Evolutionary conservation across 2,329 filamentous ascomycete genomes (phyloP).

Genomic region (Colletotrichum lini): DNA sequence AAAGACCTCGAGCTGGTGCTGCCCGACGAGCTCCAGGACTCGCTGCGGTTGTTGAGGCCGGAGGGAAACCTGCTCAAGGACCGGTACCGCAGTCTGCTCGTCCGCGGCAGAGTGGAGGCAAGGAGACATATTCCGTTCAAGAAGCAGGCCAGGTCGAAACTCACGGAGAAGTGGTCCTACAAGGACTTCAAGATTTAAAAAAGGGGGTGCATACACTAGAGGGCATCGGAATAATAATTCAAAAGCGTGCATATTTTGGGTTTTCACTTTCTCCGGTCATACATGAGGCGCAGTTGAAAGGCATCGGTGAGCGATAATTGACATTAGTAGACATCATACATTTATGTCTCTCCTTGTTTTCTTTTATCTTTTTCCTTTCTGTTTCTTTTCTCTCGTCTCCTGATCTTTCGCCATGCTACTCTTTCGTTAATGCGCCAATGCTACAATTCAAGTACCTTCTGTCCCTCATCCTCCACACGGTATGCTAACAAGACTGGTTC

Average conservation of each 20-base stretch:
- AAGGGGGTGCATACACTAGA: background rate
- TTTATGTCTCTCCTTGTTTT: background rate
- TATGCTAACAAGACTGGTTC: conserved; percentile 33
- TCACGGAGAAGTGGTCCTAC: conserved; percentile 97
- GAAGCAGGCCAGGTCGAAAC: conserved; percentile 85
- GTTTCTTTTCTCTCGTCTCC: too few species aligned
- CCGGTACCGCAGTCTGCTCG: conserved; percentile 88
- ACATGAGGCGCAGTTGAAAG: background rate
- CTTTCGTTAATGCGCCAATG: background rate
- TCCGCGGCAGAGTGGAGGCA: conserved; percentile 90
- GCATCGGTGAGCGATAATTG: background rate
- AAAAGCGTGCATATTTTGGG: conserved; percentile 28
- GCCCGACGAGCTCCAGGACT: conserved; percentile 86
- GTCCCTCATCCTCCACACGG: conserved; percentile 24
- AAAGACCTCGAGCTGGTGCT: conserved; percentile 86
- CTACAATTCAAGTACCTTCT: conserved; percentile 2
- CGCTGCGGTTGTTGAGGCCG: conserved; percentile 86
- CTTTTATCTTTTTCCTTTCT: background rate
- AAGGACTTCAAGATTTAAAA: conserved; percentile 81
- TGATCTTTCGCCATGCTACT: background rate
- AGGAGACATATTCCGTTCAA: conserved; percentile 83
- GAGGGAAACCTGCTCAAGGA: conserved; percentile 97
- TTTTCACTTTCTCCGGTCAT: background rate
- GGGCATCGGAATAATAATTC: conserved; percentile 31
- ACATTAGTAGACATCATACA: conserved; percentile 15